phyloP scores from a whole-genome alignment of 805 yeast genomes.

The Metschnikowia drakensbergensis region DNA sequence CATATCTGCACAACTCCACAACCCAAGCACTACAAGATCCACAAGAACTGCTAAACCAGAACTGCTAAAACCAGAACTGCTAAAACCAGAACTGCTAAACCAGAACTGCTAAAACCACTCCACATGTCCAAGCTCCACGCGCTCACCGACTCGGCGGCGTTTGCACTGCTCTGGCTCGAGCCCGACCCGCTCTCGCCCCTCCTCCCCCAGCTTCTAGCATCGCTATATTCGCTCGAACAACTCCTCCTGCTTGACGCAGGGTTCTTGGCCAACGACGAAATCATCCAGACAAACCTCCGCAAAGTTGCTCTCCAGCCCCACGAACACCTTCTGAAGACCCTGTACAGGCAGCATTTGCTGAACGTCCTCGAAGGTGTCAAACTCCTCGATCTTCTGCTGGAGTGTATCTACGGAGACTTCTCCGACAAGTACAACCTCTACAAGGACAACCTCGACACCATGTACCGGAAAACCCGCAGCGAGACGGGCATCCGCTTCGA shows the following conservation, averaged over 20 bases:
- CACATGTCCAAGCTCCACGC: neutral
- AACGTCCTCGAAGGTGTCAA: slow-evolving; percentile 18
- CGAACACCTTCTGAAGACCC: neutral
- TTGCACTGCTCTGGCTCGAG: neutral
- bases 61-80: too few species aligned
- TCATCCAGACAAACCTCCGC: slow-evolving; percentile 4
- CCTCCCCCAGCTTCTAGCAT: slow-evolving; percentile 1
- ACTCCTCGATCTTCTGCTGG: slow-evolving; percentile 15
- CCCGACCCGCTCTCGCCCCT: neutral
- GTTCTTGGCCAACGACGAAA: slow-evolving; percentile 5
- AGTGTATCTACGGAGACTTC: slow-evolving; percentile 17
- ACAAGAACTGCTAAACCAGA: too few species aligned
- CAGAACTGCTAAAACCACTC: neutral
- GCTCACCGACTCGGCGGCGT: slow-evolving; percentile 1
- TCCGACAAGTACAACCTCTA: slow-evolving; percentile 9
- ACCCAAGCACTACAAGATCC: too few species aligned
- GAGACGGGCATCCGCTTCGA: neutral
- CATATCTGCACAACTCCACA: neutral
- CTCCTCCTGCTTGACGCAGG: slow-evolving; percentile 4
- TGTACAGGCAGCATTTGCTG: neutral
- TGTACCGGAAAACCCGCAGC: slow-evolving; percentile 4
- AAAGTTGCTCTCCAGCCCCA: neutral
- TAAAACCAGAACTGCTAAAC: too few species aligned
- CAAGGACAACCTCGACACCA: slow-evolving; percentile 10
- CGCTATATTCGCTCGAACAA: slow-evolving; percentile 4